These are phyloP conservation scores for Pseudomicrostroma phylloplanum DNA, from an alignment of 1,284 basidiomycete genomes.

Conservation along the genomic window DNA sequence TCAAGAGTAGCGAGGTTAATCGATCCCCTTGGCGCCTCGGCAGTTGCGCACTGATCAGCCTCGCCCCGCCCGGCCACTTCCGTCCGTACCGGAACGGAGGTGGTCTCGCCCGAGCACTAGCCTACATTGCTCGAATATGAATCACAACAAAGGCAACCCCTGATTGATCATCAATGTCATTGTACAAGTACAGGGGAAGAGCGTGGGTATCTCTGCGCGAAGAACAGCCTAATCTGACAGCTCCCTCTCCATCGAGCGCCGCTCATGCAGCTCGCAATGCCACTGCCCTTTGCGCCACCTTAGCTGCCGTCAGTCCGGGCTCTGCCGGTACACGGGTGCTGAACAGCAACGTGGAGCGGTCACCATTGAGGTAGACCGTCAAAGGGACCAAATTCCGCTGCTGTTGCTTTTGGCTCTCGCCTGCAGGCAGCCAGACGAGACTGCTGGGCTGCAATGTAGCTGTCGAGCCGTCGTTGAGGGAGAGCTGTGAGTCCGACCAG, in stretches of 20 bases:
- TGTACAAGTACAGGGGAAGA: no score
- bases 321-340: constrained; percentile 74
- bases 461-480: constrained; percentile 31
- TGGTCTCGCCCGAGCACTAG: no score
- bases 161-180: no score
- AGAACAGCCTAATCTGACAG: no score
- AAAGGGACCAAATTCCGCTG: constrained; percentile 55
- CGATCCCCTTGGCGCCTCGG: no score
- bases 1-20: no score
- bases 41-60: no score
- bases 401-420: not conserved
- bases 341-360: constrained; percentile 82
- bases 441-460: constrained; percentile 31
- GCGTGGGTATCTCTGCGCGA: no score
- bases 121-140: no score
- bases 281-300: constrained; percentile 40
- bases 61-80: no score
- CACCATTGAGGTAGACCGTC: constrained; percentile 84
- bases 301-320: constrained; percentile 27
- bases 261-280: constrained; percentile 36
- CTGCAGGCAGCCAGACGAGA: constrained; percentile 24
- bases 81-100: no score
- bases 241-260: not conserved
- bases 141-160: no score
- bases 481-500: constrained; percentile 22